Base-by-base conservation (phyloP, 306 rosid genomes). In the Pterocarpus macrocarpus region DNA sequence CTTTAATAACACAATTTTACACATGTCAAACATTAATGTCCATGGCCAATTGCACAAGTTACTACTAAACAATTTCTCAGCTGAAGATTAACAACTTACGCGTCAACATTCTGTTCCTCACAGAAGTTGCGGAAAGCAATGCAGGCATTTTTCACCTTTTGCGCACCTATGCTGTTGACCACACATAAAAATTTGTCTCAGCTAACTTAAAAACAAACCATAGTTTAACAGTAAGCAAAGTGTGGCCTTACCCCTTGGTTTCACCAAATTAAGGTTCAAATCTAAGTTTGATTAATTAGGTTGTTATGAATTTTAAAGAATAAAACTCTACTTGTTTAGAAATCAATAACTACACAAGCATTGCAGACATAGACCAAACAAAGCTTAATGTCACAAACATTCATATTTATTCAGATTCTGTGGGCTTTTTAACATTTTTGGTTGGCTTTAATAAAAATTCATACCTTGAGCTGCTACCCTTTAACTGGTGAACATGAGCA, bases 391-490 rank as follows among this genome's bases (percentile, higher is more conserved):
- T 17, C 17, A 69, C 72, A 34, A 61, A 72, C 1, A 12, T 75
- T 73, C 69, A 63, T 45, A 38, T 52, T 49, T 65, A 67, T 74
- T 69, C 82, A 13, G 17, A 75, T 75, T 65, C 38, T 49, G 13
- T 5, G 52, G 56, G 15, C 44, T 50, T 49, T 32, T 13, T 43
- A 22, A 75, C 73, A 74, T 67, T 71, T 58, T 39, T 71, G 36
- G 43, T 17, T 32, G 58, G 77, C 43, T 39, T 11, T 4, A 63
- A 67, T 44, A 70, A 76, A 43, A 73, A 68, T 66, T 12, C 15
- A 66, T 87, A 96, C 99, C 99, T 96, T 77, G 99, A 91, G 86
- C 97, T 93, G 88, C 99, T 96, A 53, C 99, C 98, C 91, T 96
- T 96, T 47, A 96, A 84, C 86, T 94, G 99, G 88, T 96, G 98